A percentile compares a stretch with the other conserved stretches of the same genome.
These are phyloP conservation scores for Dillenia turbinata DNA, from an alignment of 164 flowering plant species.

Conservation along the genomic window DNA sequence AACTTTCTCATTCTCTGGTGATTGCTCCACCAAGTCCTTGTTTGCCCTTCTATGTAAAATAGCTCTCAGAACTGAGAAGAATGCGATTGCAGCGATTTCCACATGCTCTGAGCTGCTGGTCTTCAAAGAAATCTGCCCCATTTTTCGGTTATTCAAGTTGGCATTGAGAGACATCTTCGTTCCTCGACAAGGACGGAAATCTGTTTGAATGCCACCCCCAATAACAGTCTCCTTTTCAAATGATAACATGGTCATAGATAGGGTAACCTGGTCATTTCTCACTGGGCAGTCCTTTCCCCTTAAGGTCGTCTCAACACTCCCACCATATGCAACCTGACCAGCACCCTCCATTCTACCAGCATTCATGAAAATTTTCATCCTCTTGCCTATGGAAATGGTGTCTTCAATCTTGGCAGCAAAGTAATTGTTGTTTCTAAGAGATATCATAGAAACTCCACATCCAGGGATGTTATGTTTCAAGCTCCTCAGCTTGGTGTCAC, in stretches of 20 bases:
- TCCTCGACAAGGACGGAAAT: constrained; percentile 51
- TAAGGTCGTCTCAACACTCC: constrained; percentile 60
- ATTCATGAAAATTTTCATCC: constrained; percentile 56
- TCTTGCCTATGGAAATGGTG: constrained; percentile 52
- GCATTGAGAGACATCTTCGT: constrained; percentile 56
- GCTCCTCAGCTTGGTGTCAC: constrained; percentile 54
- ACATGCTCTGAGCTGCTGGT: constrained; percentile 63
- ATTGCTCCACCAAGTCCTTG: too few species aligned
- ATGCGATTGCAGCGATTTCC: constrained; percentile 60
- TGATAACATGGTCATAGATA: constrained; percentile 59
- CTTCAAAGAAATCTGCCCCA: constrained; percentile 75
- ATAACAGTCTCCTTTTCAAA: constrained; percentile 64
- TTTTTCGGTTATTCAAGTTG: constrained; percentile 67
- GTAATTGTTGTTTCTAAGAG: constrained; percentile 53
- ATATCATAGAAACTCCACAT: constrained; percentile 70
- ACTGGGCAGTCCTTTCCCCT: constrained; percentile 85
- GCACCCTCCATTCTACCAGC: constrained; percentile 58
- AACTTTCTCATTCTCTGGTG: too few species aligned
- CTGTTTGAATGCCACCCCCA: constrained; percentile 59
- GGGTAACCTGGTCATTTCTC: constrained; percentile 52
- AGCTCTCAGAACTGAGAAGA: constrained; percentile 47
- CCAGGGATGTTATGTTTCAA: constrained; percentile 53
- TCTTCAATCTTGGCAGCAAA: constrained; percentile 80
- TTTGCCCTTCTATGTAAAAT: constrained; percentile 33
- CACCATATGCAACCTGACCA: constrained; percentile 76